These are phyloP conservation scores for Teunomyces funiuensis DNA, from an alignment of 805 yeast genomes.

Conservation along the genomic window DNA sequence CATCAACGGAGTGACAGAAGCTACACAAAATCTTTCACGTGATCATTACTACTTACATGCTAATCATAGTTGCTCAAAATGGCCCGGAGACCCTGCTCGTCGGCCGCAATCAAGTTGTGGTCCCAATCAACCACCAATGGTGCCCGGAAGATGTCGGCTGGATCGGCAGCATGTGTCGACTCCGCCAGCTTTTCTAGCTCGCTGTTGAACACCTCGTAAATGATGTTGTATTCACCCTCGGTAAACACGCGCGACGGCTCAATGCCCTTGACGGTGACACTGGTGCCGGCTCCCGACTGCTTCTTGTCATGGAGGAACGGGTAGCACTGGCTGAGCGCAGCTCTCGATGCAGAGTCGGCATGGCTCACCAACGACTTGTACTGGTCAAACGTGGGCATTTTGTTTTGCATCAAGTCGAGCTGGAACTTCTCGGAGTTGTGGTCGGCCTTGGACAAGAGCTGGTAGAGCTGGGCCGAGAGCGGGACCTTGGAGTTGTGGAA, in stretches of 20 bases:
- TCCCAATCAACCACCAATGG: slow-evolving; percentile 50
- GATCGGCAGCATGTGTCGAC: slow-evolving; percentile 23
- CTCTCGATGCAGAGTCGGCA: slow-evolving; percentile 22
- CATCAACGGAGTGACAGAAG: no score
- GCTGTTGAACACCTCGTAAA: slow-evolving; percentile 35
- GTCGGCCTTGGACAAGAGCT: slow-evolving; percentile 31
- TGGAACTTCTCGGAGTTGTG: slow-evolving; percentile 28
- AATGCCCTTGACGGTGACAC: slow-evolving; percentile 21
- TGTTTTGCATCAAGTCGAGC: slow-evolving; percentile 37
- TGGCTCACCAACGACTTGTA: slow-evolving; percentile 28
- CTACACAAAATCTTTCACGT: not conserved
- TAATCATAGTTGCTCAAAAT: slow-evolving; percentile 31
- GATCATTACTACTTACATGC: slow-evolving; percentile 4
- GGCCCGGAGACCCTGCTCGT: slow-evolving; percentile 28
- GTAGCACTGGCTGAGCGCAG: slow-evolving; percentile 29
- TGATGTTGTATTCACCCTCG: slow-evolving; percentile 38
- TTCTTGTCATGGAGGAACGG: slow-evolving; percentile 36
- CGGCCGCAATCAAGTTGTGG: slow-evolving; percentile 40
- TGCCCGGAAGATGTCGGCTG: slow-evolving; percentile 36
- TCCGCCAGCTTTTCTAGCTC: slow-evolving; percentile 19
- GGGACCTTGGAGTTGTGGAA: slow-evolving; percentile 41
- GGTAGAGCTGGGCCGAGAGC: slow-evolving; percentile 29
- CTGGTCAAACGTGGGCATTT: slow-evolving; percentile 45
- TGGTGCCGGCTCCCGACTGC: slow-evolving; percentile 12
- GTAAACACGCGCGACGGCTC: slow-evolving; percentile 30